Percentiles rank a stretch among this genome's conserved stretches.
phyloP scores from a whole-genome alignment of 2,329 filamentous ascomycete species.

The Mycosphaerella sp. region DNA sequence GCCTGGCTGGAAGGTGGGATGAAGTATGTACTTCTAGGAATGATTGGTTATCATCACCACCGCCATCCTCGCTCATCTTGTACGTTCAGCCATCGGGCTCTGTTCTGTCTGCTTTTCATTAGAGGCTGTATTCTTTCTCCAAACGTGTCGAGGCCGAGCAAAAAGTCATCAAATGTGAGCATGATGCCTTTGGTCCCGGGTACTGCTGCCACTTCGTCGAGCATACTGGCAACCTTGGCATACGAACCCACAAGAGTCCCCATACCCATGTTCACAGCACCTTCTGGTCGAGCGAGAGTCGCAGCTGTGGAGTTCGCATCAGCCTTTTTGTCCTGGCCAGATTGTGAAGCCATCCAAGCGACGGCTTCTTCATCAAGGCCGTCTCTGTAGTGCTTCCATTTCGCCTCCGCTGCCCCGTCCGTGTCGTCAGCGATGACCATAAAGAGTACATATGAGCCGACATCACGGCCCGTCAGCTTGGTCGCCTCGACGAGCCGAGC shows the following conservation, averaged over 20 bases:
- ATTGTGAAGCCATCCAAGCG: conserved; percentile 12
- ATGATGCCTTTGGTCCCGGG: conserved; percentile 15
- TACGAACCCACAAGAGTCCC: conserved; percentile 53
- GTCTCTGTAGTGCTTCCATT: conserved; percentile 14
- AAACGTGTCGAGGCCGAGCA: conserved; percentile 13
- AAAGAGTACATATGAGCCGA: conserved; percentile 15
- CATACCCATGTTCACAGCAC: conserved; percentile 17
- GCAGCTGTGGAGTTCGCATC: conserved; percentile 11
- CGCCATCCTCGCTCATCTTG: not conserved
- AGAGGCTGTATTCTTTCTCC: conserved; percentile 15
- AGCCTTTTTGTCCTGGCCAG: conserved; percentile 12
- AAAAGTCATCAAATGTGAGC: conserved; percentile 15
- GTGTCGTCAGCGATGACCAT: conserved; percentile 14
- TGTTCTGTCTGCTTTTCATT: conserved; percentile 10
- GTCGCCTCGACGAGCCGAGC: conserved; percentile 8
- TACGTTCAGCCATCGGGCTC: not conserved
- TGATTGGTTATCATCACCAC: not conserved
- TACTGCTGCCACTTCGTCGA: conserved; percentile 38
- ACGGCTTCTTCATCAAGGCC: conserved; percentile 15
- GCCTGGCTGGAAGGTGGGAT: no score
- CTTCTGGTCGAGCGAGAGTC: conserved; percentile 6
- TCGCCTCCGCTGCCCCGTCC: conserved; percentile 10
- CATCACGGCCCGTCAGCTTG: conserved; percentile 9
- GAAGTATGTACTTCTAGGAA: not conserved
- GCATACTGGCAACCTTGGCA: conserved; percentile 53